phyloP scores from a whole-genome alignment of 2,329 filamentous ascomycete genomes.

The Elsinoe ampelina region DNA sequence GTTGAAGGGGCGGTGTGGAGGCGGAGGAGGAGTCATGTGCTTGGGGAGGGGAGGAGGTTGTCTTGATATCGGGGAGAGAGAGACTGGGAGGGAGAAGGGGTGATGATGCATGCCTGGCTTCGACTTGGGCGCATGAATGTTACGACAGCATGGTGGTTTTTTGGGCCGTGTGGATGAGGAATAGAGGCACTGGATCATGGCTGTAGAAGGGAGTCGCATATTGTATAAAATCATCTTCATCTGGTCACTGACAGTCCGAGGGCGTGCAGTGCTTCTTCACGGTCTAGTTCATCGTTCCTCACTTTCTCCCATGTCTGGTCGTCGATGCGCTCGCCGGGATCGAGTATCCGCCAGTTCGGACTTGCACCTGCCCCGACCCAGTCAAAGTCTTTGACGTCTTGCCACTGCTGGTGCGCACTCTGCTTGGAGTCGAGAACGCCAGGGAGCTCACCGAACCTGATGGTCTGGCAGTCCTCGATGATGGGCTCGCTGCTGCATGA shows the following conservation, averaged over 20 bases:
- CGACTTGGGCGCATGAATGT: not conserved
- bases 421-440: conserved; percentile 23
- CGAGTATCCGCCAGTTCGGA: conserved; percentile 75
- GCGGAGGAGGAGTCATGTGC: not conserved
- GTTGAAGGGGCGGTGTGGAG: not conserved
- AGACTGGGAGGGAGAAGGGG: not conserved
- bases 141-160: conserved; percentile 8
- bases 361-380: conserved; percentile 82
- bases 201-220: not conserved
- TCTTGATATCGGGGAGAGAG: not conserved
- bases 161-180: not conserved
- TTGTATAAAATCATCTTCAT: conserved; percentile 5
- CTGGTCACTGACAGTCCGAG: not conserved
- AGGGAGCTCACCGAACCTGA: conserved; percentile 74
- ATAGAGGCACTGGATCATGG: conserved; percentile 1
- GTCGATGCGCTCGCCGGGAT: conserved; percentile 36
- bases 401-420: conserved; percentile 58
- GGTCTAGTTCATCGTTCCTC: not conserved
- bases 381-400: conserved; percentile 93
- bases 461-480: conserved; percentile 73
- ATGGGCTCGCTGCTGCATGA: conserved; percentile 77
- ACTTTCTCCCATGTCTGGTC: conserved; percentile 18
- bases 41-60: not conserved
- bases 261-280: not conserved
- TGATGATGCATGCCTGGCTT: not conserved